Base-by-base conservation (phyloP, 2,329 filamentous ascomycete species). In the Aureobasidium sp. region DNA sequence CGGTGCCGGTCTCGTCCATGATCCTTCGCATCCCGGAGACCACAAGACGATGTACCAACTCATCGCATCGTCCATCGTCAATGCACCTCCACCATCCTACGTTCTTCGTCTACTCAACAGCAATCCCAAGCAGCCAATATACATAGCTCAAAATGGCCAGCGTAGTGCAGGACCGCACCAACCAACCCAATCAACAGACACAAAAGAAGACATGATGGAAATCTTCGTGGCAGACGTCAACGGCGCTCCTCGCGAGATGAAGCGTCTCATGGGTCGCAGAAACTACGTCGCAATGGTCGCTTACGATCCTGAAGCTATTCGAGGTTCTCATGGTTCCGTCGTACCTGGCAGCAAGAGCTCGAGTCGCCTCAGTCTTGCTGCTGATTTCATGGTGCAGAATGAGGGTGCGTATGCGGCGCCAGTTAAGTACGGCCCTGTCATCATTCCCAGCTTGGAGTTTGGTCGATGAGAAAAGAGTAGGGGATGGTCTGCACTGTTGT, bases 161-260 rank as follows among this genome's bases (percentile, higher is more conserved):
- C 79, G 84, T 64, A 82, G 78, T 62, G 80, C 81, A 1, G 49
- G 46, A n/a, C 33, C 40, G 29, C 61, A 60, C 10, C 45, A 37
- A 17, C n/a, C 38, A 11, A 10, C 37, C 19, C 83, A 84, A 65
- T 86, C 88, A 0, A 87, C 86, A 1, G 94, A 99, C 72, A 99
- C 94, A 49, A 97, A 99, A 75, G 94, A 99, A 74, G 94, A 99
- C 75, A 99, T 99, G 94, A 95, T 99, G 89, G 94, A 99, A 78
- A 95, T 99, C 66, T 99, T 99, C 81, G 90, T 94, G 69, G 89
- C 87, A 8, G 94, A 99, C 68, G 90, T 94, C 17, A 90, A 87
- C 58, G 93, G 94, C n/a, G 79, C 84, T 37, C 79, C 85, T 0
- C 82, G 92, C 49, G 93, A 96, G 73, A 80, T 92, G 70, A 92